These are phyloP conservation scores for Phoma sp. DNA, from an alignment of 2,329 filamentous ascomycete species.

Conservation along the genomic window DNA sequence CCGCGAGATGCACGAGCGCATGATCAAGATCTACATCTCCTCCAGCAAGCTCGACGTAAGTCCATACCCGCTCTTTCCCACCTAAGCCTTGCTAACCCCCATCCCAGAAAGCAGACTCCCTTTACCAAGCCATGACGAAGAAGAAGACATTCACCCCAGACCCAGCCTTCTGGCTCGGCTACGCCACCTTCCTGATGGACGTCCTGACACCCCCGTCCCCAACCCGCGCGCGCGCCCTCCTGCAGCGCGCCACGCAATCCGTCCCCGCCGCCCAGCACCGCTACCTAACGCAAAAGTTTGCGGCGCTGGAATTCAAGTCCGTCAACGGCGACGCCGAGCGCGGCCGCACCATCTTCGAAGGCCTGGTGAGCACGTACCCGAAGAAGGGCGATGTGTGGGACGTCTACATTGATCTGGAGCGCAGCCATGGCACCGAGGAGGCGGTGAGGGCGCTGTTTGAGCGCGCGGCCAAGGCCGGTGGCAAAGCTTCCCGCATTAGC, in stretches of 20 bases:
- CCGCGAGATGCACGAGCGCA: conserved; percentile 84
- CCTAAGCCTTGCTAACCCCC: conserved; percentile 22
- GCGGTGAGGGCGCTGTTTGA: conserved; percentile 80
- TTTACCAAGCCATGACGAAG: conserved; percentile 86
- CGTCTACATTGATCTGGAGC: conserved; percentile 85
- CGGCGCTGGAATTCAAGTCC: conserved; percentile 87
- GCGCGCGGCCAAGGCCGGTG: conserved; percentile 66
- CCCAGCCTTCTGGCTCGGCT: conserved; percentile 88
- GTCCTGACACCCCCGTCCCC: conserved; percentile 72
- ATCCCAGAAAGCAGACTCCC: conserved; percentile 78
- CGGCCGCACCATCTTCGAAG: conserved; percentile 93
- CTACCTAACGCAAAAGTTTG: conserved; percentile 84
- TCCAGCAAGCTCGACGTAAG: conserved; percentile 83
- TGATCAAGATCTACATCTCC: conserved; percentile 94
- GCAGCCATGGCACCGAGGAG: conserved; percentile 62
- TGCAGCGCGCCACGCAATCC: conserved; percentile 83
- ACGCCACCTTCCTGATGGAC: conserved; percentile 89
- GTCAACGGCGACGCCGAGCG: conserved; percentile 83
- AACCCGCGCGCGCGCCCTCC: conserved; percentile 76
- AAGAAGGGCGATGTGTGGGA: conserved; percentile 95
- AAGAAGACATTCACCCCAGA: conserved; percentile 80
- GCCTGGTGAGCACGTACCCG: conserved; percentile 80
- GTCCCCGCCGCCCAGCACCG: conserved; percentile 73
- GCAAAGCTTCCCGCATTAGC: conserved; percentile 83
- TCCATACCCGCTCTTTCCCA: conserved; percentile 4